Conservation (phyloP, 176 grass and related monocot genomes). For the Leersia perrieri region DNA sequence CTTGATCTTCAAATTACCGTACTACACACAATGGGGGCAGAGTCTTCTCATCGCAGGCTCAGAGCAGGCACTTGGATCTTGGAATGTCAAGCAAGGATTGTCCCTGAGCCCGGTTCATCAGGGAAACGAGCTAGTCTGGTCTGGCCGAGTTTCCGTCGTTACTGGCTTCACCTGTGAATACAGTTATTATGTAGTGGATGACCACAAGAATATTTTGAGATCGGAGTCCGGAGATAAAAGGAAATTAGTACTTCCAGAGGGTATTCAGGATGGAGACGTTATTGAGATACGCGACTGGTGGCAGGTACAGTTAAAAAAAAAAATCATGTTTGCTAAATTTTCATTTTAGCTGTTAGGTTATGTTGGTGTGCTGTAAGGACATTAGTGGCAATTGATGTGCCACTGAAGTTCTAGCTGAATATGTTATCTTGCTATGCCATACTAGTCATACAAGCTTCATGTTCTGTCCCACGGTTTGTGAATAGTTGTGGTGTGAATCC, state of each 20-base stretch:
- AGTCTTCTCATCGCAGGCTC: conserved; percentile 77
- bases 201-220: conserved; percentile 73
- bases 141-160: conserved; percentile 44
- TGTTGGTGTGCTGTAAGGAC: neutral
- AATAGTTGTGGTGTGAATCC: conserved; percentile 27
- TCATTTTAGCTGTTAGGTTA: neutral
- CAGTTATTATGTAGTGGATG: conserved; percentile 83
- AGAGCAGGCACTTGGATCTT: conserved; percentile 57
- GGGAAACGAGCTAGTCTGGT: conserved; percentile 74
- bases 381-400: neutral
- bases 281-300: conserved; percentile 90
- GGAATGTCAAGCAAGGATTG: conserved; percentile 85
- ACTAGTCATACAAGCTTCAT: neutral
- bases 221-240: conserved; percentile 73
- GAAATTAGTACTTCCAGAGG: conserved; percentile 62
- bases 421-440: neutral
- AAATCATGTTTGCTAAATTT: neutral
- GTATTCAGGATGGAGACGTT: conserved; percentile 53
- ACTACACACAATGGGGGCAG: conserved; percentile 91
- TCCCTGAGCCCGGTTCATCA: conserved; percentile 62
- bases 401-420: neutral
- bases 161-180: conserved; percentile 59
- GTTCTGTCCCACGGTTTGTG: neutral
- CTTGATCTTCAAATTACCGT: conserved; percentile 74
- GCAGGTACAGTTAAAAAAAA: conserved; percentile 49